A percentile compares a stretch with the other conserved stretches of the same genome.
Conservation (phyloP, 345 rosid species). For the Ricinus communis region DNA sequence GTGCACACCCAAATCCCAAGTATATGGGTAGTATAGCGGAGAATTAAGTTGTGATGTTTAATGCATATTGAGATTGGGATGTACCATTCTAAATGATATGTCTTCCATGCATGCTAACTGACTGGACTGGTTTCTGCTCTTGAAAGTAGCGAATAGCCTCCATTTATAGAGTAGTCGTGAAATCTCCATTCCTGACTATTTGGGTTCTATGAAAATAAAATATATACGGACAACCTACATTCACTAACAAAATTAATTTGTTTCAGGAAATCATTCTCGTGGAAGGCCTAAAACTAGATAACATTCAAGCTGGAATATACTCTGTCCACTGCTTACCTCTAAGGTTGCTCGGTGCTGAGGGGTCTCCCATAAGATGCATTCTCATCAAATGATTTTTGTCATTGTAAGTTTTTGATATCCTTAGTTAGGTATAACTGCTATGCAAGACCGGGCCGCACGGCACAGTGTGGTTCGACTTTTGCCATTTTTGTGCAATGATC, state of each 20-base stretch:
- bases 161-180: background rate
- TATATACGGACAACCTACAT: background rate
- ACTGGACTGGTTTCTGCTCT: background rate
- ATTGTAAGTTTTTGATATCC: background rate
- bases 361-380: slow-evolving; percentile 46
- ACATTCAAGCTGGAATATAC: slow-evolving; percentile 35
- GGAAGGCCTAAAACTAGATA: slow-evolving; percentile 36
- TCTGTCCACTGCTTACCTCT: slow-evolving; percentile 40
- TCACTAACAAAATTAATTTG: background rate
- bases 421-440: background rate
- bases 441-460: background rate
- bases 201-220: background rate
- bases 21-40: background rate
- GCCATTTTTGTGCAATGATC: too few relatives aligned
- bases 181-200: background rate
- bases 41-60: background rate
- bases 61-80: too few relatives aligned
- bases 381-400: slow-evolving; percentile 35
- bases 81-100: background rate
- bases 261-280: slow-evolving; percentile 31
- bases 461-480: too few relatives aligned
- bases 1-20: background rate
- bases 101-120: background rate
- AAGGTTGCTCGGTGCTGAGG: slow-evolving; percentile 43
- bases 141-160: background rate